Conservation (phyloP, 1,139 yeast species). For the Candida gigantensis region DNA sequence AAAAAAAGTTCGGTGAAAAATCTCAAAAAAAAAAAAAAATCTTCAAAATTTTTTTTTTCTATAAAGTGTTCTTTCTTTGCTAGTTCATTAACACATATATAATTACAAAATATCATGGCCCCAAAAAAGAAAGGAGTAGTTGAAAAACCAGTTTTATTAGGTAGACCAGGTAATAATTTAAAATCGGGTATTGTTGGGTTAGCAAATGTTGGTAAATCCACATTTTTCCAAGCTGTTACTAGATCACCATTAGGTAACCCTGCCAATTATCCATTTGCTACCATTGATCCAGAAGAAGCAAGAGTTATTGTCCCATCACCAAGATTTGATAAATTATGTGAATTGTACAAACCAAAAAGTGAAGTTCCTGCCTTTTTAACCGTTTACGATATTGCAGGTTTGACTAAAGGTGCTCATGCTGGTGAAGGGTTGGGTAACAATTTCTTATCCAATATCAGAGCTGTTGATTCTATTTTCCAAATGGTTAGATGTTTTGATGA, state of each 20-base stretch:
- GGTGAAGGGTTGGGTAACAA: conserved; percentile 99
- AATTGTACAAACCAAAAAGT: conserved; percentile 76
- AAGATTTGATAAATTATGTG: conserved; percentile 75
- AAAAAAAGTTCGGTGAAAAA: background rate
- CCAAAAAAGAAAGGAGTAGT: conserved; percentile 86
- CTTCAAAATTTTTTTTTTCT: conserved; percentile 1
- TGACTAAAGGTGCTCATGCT: conserved; percentile 94
- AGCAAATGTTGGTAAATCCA: conserved; percentile 96
- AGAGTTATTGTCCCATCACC: conserved; percentile 94
- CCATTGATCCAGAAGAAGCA: conserved; percentile 99
- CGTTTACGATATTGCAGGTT: conserved; percentile 95
- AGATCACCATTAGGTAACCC: conserved; percentile 96
- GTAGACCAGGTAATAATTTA: conserved; percentile 97
- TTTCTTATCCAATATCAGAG: conserved; percentile 94
- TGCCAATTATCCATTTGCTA: conserved; percentile 97
- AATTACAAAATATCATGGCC: conserved; percentile 56
- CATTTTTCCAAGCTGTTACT: conserved; percentile 84
- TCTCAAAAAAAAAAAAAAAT: conserved; percentile 12
- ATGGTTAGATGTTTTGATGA: conserved; percentile 98
- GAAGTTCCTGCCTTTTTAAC: conserved; percentile 94
- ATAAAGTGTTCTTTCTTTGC: conserved; percentile 1
- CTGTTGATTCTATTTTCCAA: conserved; percentile 97
- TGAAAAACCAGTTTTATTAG: conserved; percentile 87
- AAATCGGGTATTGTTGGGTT: conserved; percentile 97
- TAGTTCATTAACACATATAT: conserved; percentile 3